Conservation (phyloP, 495 filamentous ascomycete genomes). For the Astrothelium subdiscretum region DNA sequence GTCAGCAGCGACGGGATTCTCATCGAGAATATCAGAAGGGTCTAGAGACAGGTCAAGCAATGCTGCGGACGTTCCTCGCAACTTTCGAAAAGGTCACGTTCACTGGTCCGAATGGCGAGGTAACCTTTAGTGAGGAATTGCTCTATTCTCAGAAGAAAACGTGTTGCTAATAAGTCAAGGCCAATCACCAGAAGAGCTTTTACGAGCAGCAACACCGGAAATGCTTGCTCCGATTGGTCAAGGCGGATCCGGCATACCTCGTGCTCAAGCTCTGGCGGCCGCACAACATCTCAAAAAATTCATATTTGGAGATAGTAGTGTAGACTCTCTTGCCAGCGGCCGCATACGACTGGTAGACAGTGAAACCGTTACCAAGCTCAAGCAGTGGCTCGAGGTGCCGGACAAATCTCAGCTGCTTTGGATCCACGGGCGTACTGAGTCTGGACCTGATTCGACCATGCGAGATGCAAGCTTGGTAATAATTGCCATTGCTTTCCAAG, state of each 20-base stretch:
- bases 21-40: not conserved
- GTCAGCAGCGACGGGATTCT: not conserved
- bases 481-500: not conserved
- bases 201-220: not conserved
- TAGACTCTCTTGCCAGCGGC: not conserved
- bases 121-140: not conserved
- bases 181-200: not conserved
- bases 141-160: not conserved
- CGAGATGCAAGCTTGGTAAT: not conserved
- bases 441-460: not conserved
- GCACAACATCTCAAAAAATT: not conserved
- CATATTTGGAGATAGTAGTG: not conserved
- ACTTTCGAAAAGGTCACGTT: not conserved
- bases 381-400: not conserved
- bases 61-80: not conserved
- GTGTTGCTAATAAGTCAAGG: not conserved
- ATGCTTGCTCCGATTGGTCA: not conserved
- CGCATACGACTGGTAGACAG: not conserved
- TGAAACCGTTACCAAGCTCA: not conserved
- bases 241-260: not conserved
- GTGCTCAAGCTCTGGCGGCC: not conserved
- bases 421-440: not conserved
- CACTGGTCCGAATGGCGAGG: not conserved
- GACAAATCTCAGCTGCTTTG: not conserved
- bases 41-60: not conserved